Percentiles rank a stretch among this genome's conserved stretches.
phyloP scores from a whole-genome alignment of 495 filamentous ascomycete species.

The Penicillium silybi region DNA sequence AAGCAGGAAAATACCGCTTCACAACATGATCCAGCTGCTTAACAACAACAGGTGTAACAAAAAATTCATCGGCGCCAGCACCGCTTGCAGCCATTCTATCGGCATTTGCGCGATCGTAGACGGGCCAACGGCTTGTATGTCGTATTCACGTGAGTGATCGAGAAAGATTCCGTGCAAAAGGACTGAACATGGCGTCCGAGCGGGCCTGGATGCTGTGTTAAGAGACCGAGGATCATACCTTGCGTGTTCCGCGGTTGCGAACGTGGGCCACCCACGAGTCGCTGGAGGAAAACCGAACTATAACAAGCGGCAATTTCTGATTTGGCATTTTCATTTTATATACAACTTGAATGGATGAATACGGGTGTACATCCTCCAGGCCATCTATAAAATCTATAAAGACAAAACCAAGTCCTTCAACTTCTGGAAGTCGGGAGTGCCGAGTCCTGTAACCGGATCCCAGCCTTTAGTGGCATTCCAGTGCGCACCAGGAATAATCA shows the following conservation, averaged over 20 bases:
- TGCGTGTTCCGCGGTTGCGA: no score
- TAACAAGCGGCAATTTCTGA: no score
- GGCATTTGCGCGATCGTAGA: conserved; percentile 11
- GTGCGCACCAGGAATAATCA: conserved; percentile 27
- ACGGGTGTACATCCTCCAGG: background rate
- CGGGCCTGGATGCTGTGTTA: no score
- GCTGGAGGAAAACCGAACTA: no score
- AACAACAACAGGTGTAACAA: conserved; percentile 15
- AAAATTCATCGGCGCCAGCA: conserved; percentile 9
- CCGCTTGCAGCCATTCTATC: conserved; percentile 8
- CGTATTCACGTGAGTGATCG: no score
- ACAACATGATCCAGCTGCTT: conserved; percentile 11
- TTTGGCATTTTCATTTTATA: no score
- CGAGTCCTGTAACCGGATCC: conserved; percentile 48
- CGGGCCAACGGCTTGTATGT: conserved; percentile 4
- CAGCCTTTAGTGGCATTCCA: conserved; percentile 41
- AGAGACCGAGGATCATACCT: no score
- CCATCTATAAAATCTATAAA: background rate
- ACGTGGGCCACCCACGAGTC: no score
- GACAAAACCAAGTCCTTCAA: conserved; percentile 31
- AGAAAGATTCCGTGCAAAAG: no score
- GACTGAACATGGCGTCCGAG: no score
- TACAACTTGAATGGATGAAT: no score
- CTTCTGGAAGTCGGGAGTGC: conserved; percentile 39
- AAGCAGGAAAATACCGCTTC: conserved; percentile 5